Evolutionary conservation across 73 alveolate species (phyloP), one percentile per base, ranked within the genome.

Genomic region (Paramecium bursaria): DNA sequence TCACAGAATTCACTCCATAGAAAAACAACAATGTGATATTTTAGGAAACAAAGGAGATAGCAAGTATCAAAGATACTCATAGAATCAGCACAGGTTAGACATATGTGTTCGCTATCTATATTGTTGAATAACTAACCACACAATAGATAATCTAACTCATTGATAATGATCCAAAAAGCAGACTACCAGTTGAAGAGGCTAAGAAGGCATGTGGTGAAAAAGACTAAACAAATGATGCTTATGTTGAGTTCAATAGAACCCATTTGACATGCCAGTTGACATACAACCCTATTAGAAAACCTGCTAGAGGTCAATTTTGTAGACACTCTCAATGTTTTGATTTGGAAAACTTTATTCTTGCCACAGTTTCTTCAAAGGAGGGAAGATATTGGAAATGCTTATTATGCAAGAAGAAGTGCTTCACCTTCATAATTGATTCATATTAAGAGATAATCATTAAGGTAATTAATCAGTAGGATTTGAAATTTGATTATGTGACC

Each of bases 291-390:
- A 67, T 67, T 17, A 54, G 54, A 49, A 79, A 53, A 22, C 89
- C 89, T 31, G 85, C 89, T 11, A 79, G 76, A 53, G 89, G 89
- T 6, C 30, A 55, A 35, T 77, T 30, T 44, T 77, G 88, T 46
- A 53, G 31, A 33, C 88, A 77, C 42, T 39, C 53, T 10, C 22
- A 77, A n/a, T 77, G 88, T 39, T 77, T 77, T 26, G 75, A 73
- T 54, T 54, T 77, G 25, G 88, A 51, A 30, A 77, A 77, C 47
- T 53, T 77, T 60, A 54, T 77, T 1, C 60, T 27, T 9, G 23
- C 48, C 1, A 77, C 67, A 4, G 79, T 22, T n/a, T 48, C 50
- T 35, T 53, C 60, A 35, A 55, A 22, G 35, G 87, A 50, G 6
- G 46, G 60, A 11, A 53, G 67, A 42, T 52, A 33, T 21, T 77